Evolutionary conservation across 1,284 basidiomycete species (phyloP).

Genomic region (Inonotus hispidus): DNA sequence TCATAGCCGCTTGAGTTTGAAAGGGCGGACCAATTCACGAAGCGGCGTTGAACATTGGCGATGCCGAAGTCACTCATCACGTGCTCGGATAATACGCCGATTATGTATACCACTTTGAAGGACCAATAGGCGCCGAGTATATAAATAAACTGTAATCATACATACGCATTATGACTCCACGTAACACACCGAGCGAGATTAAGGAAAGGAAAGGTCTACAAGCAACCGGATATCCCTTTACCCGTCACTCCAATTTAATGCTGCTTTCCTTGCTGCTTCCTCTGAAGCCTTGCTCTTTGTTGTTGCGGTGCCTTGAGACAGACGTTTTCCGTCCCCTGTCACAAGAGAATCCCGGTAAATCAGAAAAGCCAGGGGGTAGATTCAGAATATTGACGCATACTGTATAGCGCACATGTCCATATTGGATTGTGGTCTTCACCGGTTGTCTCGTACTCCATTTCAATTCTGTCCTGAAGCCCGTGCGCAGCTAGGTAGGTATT

Average conservation of each 20-base stretch:
- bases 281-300: slow-evolving; percentile 5
- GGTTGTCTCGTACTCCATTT: not conserved
- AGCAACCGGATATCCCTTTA: not conserved
- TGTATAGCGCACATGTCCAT: not conserved
- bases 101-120: no score
- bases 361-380: not conserved
- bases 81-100: no score
- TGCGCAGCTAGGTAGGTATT: slow-evolving; percentile 2
- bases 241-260: not conserved
- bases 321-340: not conserved
- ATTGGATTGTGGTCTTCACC: not conserved
- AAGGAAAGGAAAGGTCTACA: not conserved
- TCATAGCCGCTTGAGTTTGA: not conserved
- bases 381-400: not conserved
- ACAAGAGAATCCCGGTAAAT: not conserved
- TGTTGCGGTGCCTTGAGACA: not conserved
- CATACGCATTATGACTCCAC: no score
- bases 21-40: not conserved
- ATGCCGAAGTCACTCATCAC: no score
- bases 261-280: slow-evolving; percentile 1
- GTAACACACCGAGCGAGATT: no score
- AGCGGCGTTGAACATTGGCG: no score
- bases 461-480: not conserved
- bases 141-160: no score
- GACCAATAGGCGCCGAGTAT: no score